phyloP scores from a whole-genome alignment of 1,284 basidiomycete genomes.

The Rhodotorula mucilaginosa region DNA sequence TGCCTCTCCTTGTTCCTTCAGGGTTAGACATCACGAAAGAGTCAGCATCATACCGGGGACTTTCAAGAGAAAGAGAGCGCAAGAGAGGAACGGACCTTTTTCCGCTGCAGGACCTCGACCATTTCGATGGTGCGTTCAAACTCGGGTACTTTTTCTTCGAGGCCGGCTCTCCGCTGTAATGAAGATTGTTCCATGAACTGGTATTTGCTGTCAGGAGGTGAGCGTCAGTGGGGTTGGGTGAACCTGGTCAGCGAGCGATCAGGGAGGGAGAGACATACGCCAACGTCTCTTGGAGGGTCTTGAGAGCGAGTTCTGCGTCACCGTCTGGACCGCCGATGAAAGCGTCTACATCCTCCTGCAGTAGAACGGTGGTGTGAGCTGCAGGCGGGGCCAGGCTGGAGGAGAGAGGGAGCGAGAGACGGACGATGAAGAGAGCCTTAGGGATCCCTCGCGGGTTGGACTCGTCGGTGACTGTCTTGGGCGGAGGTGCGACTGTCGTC shows the following conservation, averaged over 20 bases:
- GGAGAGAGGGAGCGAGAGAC: slow-evolving; percentile 47
- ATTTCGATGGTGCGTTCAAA: slow-evolving; percentile 89
- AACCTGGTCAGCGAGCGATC: background rate
- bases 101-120: slow-evolving; percentile 67
- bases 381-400: no score
- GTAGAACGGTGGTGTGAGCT: background rate
- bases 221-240: no score
- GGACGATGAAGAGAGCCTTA: slow-evolving; percentile 87
- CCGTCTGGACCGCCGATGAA: slow-evolving; percentile 78
- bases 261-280: slow-evolving; percentile 59
- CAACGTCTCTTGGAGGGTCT: slow-evolving; percentile 85
- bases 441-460: slow-evolving; percentile 90
- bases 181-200: slow-evolving; percentile 94
- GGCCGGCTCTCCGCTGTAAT: slow-evolving; percentile 69
- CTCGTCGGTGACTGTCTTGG: slow-evolving; percentile 46
- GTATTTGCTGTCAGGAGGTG: slow-evolving; percentile 71
- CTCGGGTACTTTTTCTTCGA: slow-evolving; percentile 95
- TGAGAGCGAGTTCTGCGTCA: slow-evolving; percentile 74
- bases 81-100: slow-evolving; percentile 56
- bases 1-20: slow-evolving; percentile 54
- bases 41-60: background rate
- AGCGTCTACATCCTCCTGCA: slow-evolving; percentile 74
- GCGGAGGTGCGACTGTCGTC: background rate
- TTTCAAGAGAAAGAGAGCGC: no score
- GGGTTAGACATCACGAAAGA: background rate